Evolutionary conservation across 2,329 filamentous ascomycete species (phyloP), one percentile per base, ranked within the genome.

Genomic region (Penicillium sp.): DNA sequence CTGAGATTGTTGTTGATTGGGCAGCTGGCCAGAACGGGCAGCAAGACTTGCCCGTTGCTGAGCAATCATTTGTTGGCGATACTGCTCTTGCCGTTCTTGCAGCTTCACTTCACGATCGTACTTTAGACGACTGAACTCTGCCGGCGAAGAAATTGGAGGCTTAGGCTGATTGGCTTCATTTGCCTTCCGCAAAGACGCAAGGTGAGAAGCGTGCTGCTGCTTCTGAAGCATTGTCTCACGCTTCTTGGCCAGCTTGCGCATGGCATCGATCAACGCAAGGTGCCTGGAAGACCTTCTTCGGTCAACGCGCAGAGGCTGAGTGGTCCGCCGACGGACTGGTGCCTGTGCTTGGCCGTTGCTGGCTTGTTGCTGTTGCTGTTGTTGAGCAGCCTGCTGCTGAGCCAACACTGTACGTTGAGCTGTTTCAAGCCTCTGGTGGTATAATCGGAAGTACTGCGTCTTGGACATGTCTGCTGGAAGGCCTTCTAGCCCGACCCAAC

Each of bases 221-320:
- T 96, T 96, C 59, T 92, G 87, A 17, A 80, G 70, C 16, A 79
- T 75, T 8, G 84, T 84, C 66, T 98, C 92, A 16, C 90, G 79
- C 66, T 95, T 96, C 72, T 95, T 93, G 1, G 89, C 89, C 32
- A 95, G 65, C 61, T 96, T 98, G 28, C 89, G 79, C 86, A 96
- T 95, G 2, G 85, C 85, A 64, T 96, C 90, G 50, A 98, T 82
- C 54, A 96, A 74, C 30, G 84, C 85, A 40, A 96, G 71, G 57
- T 95, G 86, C 57, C 88, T 86, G 46, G 88, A 85, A 47, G 87
- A 86, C 48, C 86, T 81, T 39, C 89, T 79, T 45, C 89, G 79
- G 56, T 96, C 90, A 4, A 98, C 90, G 35, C 86, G 77, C 20
- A 92, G 69, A 2, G 90, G 89, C 41, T 75, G 73, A 0, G 82